These are phyloP conservation scores for Fusarium acutatum DNA, from an alignment of 2,329 filamentous ascomycete genomes.

Conservation along the genomic window DNA sequence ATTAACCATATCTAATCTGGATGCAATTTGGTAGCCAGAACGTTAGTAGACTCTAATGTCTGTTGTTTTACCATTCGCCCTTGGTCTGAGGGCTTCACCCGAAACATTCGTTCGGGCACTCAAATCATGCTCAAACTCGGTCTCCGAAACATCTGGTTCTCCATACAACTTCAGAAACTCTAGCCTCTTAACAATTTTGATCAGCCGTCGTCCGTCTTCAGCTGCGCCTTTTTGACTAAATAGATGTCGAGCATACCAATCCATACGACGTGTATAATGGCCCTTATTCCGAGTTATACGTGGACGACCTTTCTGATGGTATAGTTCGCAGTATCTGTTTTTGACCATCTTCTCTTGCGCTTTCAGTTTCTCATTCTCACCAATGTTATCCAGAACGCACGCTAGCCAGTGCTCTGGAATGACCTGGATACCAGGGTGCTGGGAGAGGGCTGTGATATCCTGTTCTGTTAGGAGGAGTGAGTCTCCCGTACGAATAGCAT, in stretches of 20 bases:
- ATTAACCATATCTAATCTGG: too few relatives aligned
- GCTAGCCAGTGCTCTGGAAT: neutral
- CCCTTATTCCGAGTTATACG: neutral
- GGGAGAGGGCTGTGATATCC: neutral
- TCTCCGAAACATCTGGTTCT: neutral
- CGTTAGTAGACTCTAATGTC: neutral
- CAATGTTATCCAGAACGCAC: accelerated
- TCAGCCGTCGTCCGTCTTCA: accelerated
- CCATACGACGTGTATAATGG: neutral
- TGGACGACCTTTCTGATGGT: neutral
- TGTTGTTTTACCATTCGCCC: neutral
- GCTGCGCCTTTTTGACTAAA: accelerated
- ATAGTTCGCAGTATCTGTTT: neutral
- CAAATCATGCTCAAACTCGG: neutral
- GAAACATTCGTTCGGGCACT: neutral
- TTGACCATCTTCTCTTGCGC: neutral
- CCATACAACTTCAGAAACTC: neutral
- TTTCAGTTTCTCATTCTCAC: neutral
- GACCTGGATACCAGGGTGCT: accelerated
- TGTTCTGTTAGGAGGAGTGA: too few relatives aligned
- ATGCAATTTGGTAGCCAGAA: too few relatives aligned
- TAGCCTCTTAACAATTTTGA: neutral
- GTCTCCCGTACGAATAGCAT: neutral
- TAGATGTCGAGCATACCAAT: neutral
- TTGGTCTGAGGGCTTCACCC: neutral